Evolutionary conservation across 2,329 filamentous ascomycete species (phyloP).

Genomic region (Penicillium sp.): DNA sequence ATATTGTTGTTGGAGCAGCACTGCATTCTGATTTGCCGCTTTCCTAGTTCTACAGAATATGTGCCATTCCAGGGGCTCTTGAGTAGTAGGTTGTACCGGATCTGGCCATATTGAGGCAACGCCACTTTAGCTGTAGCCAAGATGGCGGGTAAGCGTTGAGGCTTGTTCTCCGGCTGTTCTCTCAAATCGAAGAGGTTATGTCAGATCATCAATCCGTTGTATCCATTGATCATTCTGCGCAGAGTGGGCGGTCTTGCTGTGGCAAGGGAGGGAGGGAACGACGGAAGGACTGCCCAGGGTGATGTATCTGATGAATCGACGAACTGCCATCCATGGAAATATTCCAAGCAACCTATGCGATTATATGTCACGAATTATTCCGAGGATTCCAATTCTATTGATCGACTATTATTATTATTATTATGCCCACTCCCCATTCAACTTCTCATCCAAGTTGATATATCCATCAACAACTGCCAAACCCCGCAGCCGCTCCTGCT

Average conservation of each 20-base stretch:
- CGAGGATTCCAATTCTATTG: background rate
- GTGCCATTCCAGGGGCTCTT: no score
- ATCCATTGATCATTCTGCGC: background rate
- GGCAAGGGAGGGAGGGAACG: slow-evolving; percentile 12
- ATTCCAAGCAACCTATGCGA: background rate
- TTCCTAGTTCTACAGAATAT: no score
- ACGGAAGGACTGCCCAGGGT: slow-evolving; percentile 4
- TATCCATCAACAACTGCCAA: slow-evolving; percentile 58
- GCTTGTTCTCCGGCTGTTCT: no score
- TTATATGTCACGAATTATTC: background rate
- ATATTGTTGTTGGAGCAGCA: no score
- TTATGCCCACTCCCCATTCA: slow-evolving; percentile 52
- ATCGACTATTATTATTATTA: background rate
- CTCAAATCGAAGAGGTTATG: background rate
- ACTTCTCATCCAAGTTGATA: slow-evolving; percentile 52
- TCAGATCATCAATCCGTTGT: slow-evolving; percentile 15
- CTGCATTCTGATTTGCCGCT: no score
- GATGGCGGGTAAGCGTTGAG: no score
- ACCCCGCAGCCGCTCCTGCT: slow-evolving; percentile 58
- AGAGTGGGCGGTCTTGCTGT: slow-evolving; percentile 3
- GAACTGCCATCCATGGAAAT: no score
- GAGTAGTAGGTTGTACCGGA: no score
- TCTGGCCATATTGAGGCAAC: no score
- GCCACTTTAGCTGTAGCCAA: no score
- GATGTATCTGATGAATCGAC: background rate